Percentiles rank a stretch among this genome's conserved stretches.
These are phyloP conservation scores for Excoecaria cochinchinensis DNA, from an alignment of 345 rosid genomes.

Conservation along the genomic window DNA sequence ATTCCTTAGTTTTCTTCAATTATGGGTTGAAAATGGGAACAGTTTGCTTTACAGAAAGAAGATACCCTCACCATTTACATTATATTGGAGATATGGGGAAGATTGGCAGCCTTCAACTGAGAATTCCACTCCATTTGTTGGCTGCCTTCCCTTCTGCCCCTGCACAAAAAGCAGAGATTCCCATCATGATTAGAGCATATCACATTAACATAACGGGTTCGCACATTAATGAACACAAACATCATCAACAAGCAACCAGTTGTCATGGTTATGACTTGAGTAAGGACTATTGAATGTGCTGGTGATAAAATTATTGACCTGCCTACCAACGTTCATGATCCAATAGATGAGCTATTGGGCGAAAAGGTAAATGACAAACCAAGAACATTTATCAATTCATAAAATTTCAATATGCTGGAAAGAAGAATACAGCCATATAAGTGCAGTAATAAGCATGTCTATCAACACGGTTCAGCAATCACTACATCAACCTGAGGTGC, in stretches of 20 bases:
- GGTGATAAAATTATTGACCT: background rate
- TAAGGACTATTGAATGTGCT: background rate
- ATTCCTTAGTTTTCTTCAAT: constrained; percentile 10
- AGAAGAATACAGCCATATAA: background rate
- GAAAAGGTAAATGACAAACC: background rate
- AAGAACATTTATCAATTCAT: background rate
- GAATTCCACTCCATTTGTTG: constrained; percentile 10
- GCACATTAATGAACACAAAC: background rate
- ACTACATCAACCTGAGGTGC: too few species aligned
- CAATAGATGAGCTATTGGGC: background rate
- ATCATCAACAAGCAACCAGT: background rate
- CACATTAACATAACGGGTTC: background rate
- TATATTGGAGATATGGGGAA: constrained; percentile 10
- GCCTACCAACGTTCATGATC: background rate
- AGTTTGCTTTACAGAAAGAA: constrained; percentile 34
- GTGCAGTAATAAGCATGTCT: background rate
- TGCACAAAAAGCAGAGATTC: background rate
- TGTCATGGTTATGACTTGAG: background rate
- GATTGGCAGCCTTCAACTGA: constrained; percentile 20
- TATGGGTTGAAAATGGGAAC: constrained; percentile 11
- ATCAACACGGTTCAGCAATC: background rate
- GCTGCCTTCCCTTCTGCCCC: constrained; percentile 17
- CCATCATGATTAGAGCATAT: background rate
- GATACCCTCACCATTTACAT: constrained; percentile 29
- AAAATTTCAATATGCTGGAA: background rate